Base-by-base conservation (phyloP, 495 filamentous ascomycete species). In the Penicillium dipodomyicola region DNA sequence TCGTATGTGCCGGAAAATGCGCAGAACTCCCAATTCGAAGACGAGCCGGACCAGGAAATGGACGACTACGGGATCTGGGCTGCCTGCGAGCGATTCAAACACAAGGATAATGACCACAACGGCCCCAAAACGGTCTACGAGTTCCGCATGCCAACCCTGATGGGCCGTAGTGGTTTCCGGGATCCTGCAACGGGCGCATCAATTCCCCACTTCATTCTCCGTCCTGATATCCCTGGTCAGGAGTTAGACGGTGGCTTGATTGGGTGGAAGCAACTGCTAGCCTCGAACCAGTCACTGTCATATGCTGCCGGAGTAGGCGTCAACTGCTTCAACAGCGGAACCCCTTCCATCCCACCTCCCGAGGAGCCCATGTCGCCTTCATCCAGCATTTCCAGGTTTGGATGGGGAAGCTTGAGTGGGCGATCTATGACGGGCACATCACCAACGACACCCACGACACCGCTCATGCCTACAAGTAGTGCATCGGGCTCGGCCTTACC, bases 231-330 rank as follows among this genome's bases (percentile, higher is more conserved):
- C 37, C 52, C 64, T 0, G 75, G 77, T 12, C 68, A 73, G 43
- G 77, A 80, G 50, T 64, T 65, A 6, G 75, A 80, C 22, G 77
- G 77, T 19, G 77, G 77, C 19, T 60, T 80, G 45, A 62, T 78
- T 40, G 69, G 69, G 25, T 80, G 77, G 77, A 77, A 73, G 57
- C 73, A 80, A 29, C 58, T 80, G 1, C 66, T 78, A 19, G 65
- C 67, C n/a, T 71, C 73, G 8, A 76, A 73, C 32, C 75, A 77
- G 54, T 74, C 72, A 27, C 58, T 75, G 14, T 71, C 65, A 15
- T 76, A 72, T 45, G 73, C 73, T 8, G 71, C 75, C 1, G 75
- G 73, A 1, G 64, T 74, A 29, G 73, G 75, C 8, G 67, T 71
- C 10, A 66, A 74, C 55, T 76, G 71, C 60, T 75, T 75, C 52